phyloP scores from a whole-genome alignment of 768 basidiomycete genomes.

The Rubroboletus pulcherrimus region DNA sequence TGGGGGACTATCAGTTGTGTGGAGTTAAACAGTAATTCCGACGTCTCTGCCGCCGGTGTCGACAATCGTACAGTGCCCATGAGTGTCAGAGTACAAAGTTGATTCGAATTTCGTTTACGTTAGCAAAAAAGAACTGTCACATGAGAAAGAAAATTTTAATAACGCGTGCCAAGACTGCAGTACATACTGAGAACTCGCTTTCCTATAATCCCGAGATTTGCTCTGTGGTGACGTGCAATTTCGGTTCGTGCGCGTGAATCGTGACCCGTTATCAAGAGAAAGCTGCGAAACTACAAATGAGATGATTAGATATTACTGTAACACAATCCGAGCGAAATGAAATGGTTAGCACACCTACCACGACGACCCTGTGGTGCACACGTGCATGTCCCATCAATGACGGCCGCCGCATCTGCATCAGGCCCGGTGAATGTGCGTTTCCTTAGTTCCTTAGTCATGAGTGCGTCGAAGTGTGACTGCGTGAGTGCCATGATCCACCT shows the following conservation, averaged over 20 bases:
- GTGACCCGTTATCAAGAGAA: slow-evolving; percentile 16
- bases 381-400: slow-evolving; percentile 10
- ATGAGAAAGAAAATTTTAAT: too few species aligned
- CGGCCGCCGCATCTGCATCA: slow-evolving; percentile 24
- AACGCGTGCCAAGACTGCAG: too few species aligned
- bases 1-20: slow-evolving; percentile 4
- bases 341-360: too few species aligned
- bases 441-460: slow-evolving; percentile 15
- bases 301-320: not conserved
- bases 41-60: slow-evolving; percentile 10
- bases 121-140: too few species aligned
- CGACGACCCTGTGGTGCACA: too few species aligned
- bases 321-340: too few species aligned
- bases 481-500: not conserved
- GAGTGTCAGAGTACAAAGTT: not conserved
- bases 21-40: slow-evolving; percentile 3
- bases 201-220: slow-evolving; percentile 24
- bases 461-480: not conserved
- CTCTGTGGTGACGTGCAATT: slow-evolving; percentile 22
- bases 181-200: not conserved
- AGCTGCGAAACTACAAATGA: slow-evolving; percentile 8
- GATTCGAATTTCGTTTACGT: too few species aligned
- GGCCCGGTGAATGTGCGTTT: slow-evolving; percentile 30
- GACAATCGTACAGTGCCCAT: slow-evolving; percentile 15
- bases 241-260: not conserved